Base-by-base conservation (phyloP, 257 asterid species). In the Solanum pennellii region DNA sequence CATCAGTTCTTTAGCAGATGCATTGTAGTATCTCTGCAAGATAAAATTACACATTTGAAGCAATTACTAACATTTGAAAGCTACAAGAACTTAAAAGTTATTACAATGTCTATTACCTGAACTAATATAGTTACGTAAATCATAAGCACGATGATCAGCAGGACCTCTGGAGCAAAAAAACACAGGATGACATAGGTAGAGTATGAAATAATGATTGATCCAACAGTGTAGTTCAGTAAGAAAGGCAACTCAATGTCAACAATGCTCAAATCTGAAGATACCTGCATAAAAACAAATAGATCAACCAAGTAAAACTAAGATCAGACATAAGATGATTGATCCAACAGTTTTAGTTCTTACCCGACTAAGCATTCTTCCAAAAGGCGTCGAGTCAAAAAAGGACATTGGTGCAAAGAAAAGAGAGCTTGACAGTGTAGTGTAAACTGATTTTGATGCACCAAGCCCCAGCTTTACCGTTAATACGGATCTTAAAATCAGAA, bases 391-490 rank as follows among this genome's bases (percentile, higher is more conserved):
- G 89, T 96, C 99, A 74, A 94, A 96, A 93, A 96, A 96, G 2
- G 96, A 88, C 98, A 94, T 95, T 6, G 99, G 98, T 2, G 98
- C 99, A 72, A 94, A 96, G 82, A 95, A 93, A 86, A 96, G 93
- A 56, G 98, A 95, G 25, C 85, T 47, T 89, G 93, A 79, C 20
- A 96, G 89, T 88, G 88, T 90, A 2, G 94, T 89, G 84, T 93
- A 95, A 27, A 96, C 86, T 9, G 98, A 93, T 83, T 90, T 90
- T 12, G 99, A 96, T 3, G 98, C 88, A 85, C 83, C 92, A 89
- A 95, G 86, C 60, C 98, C 98, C 92, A 95, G 49, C 77, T 88
- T 86, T 35, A 96, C 96, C 1, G 94, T 87, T 45, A 86, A 25
- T 62, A 93, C 3, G 9, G 97, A 89, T 87, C 99, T 92, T 23